phyloP scores from a whole-genome alignment of 116 monocot species.

The Posidonia oceanica region DNA sequence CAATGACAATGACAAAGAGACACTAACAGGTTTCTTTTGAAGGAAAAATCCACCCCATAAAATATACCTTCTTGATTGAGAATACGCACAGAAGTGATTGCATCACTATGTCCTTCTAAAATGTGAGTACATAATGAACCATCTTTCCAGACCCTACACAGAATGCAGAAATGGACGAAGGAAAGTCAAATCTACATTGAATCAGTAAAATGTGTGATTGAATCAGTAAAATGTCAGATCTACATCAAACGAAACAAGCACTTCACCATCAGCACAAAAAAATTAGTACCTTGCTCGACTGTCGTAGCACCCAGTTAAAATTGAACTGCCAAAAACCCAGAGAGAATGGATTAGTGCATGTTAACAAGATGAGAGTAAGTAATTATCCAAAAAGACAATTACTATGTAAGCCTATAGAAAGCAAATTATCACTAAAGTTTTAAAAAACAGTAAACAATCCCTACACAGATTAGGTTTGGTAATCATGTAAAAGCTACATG shows the following conservation, averaged over 20 bases:
- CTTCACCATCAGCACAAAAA: not conserved
- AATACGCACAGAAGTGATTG: slow-evolving; percentile 56
- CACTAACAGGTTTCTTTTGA: no score
- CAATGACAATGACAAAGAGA: no score
- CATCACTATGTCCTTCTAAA: slow-evolving; percentile 72
- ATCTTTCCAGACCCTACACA: slow-evolving; percentile 68
- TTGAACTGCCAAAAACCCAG: slow-evolving; percentile 35
- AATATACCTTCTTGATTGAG: slow-evolving; percentile 46
- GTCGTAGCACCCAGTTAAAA: slow-evolving; percentile 91
- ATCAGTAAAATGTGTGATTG: not conserved
- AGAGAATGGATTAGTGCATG: not conserved
- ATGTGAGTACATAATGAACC: slow-evolving; percentile 59
- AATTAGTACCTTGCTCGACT: slow-evolving; percentile 51
- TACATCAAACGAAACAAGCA: no score
- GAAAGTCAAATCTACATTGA: not conserved
- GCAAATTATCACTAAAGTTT: no score
- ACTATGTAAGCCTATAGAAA: no score
- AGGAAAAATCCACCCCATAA: no score
- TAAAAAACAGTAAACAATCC: no score
- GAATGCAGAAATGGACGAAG: not conserved
- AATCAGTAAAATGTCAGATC: not conserved
- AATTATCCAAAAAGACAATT: not conserved
- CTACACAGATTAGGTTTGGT: no score
- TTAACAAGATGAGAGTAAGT: slow-evolving; percentile 1
- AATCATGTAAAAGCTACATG: no score